Evolutionary conservation across 495 filamentous ascomycete genomes (phyloP), one percentile per base, ranked within the genome.

Genomic region (Endocarpon pusillum): DNA sequence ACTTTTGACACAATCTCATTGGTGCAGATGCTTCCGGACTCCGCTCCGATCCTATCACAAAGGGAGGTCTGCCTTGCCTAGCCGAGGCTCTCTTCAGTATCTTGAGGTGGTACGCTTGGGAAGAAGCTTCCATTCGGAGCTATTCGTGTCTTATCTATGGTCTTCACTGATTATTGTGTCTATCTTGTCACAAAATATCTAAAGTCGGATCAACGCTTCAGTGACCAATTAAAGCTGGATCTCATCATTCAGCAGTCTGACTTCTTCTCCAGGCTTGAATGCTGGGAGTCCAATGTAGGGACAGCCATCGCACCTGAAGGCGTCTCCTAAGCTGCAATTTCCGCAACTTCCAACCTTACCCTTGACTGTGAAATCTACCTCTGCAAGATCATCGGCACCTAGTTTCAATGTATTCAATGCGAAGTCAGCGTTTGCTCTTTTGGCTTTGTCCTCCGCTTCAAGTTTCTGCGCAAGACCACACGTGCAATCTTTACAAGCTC

Each of bases 401-500:
- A 96, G 62, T 62, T 93, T 94, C 32, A 84, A 49, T 17, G 61
- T 54, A 14, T 70, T 66, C 8, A 83, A 54, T 4, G 58, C 61
- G 38, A 61, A 54, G 42, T 79, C 71, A 17, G 78, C 78, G 6
- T 64, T 53, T 5, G 58, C 55, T 17, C 81, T 68, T 38, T 75
- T 76, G 32, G 71, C 69, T 27, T 62, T 64, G 43, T 94, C 85
- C 55, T 94, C 83, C 4, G 73, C 80, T 41, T 81, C 80, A 25
- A 94, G 52, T 39, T 71, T 64, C 42, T 78, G 66, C 2, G 79
- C 78, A 3, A 97, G 67, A 24, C 91, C 89, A 47, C 89, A 97
- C 3, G 82, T 91, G 61, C 89, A 97, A 59, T 97, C 89, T 58
- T 96, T 96, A 63, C 89, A 97, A 37, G 89, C 85, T 35, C 84